A percentile compares a stretch with the other conserved stretches of the same genome.
phyloP scores from a whole-genome alignment of 257 asterid genomes.

The Capsicum chinense region DNA sequence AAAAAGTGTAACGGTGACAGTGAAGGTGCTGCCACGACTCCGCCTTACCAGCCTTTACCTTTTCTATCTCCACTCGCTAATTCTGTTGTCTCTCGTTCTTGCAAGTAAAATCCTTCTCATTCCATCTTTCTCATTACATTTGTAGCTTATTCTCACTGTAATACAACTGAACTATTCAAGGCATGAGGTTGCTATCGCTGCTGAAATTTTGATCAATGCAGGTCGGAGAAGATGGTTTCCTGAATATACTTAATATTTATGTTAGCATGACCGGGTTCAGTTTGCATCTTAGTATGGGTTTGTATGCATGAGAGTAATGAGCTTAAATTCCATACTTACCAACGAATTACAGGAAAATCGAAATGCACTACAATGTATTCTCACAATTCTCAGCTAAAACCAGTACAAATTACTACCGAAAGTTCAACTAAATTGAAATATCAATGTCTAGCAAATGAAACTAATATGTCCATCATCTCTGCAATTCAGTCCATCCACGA shows the following conservation, averaged over 20 bases:
- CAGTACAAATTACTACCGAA: not conserved
- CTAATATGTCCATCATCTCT: not conserved
- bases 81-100: constrained; percentile 71
- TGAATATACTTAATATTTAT: not conserved
- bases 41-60: constrained; percentile 42
- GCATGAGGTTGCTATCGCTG: not conserved
- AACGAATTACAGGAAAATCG: not conserved
- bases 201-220: too few relatives aligned
- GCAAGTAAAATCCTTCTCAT: constrained; percentile 44
- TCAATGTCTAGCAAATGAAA: not conserved
- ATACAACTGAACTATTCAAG: not conserved
- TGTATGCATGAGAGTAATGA: not conserved
- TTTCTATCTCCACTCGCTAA: constrained; percentile 69
- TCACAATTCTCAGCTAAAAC: not conserved
- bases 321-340: not conserved
- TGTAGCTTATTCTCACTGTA: not conserved
- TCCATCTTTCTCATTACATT: not conserved
- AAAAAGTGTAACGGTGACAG: constrained; percentile 33
- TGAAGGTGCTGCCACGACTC: constrained; percentile 33
- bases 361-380: not conserved
- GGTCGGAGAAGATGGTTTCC: not conserved
- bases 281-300: not conserved
- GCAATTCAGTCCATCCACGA: not conserved
- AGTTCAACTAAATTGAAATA: not conserved
- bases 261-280: too few relatives aligned